phyloP scores from a whole-genome alignment of 2,329 filamentous ascomycete genomes.

The Scolecobasidium constrictum region DNA sequence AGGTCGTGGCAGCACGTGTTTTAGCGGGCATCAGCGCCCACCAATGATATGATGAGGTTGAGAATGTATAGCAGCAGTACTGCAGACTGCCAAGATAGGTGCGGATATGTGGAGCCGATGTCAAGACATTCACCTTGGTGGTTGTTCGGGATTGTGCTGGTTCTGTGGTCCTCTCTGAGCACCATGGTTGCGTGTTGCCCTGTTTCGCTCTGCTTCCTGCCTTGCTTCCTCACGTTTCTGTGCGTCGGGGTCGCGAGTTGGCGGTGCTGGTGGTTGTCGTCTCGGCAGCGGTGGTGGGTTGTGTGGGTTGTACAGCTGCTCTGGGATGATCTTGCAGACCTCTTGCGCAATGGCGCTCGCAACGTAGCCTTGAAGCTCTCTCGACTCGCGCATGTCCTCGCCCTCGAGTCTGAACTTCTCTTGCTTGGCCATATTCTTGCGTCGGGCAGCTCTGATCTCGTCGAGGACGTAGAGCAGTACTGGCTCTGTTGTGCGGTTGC shows the following conservation, averaged over 20 bases:
- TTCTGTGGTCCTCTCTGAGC: constrained; percentile 23
- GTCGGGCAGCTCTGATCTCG: constrained; percentile 77
- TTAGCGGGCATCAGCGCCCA: too few relatives aligned
- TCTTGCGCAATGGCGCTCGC: constrained; percentile 63
- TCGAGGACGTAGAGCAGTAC: constrained; percentile 85
- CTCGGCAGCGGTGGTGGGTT: constrained; percentile 11
- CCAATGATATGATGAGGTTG: too few relatives aligned
- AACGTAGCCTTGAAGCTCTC: constrained; percentile 63
- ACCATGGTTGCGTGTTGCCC: constrained; percentile 24
- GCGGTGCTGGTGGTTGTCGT: constrained; percentile 11
- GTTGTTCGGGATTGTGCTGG: constrained; percentile 27
- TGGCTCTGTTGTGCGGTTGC: constrained; percentile 74
- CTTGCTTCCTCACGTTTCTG: constrained; percentile 36
- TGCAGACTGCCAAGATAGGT: too few relatives aligned
- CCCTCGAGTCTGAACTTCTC: constrained; percentile 72
- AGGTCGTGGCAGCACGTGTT: too few relatives aligned
- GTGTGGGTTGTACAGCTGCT: constrained; percentile 3
- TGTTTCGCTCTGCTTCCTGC: constrained; percentile 22
- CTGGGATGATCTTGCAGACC: constrained; percentile 54
- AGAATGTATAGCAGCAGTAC: too few relatives aligned
- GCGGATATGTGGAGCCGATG: too few relatives aligned
- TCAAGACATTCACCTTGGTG: too few relatives aligned
- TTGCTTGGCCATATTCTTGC: constrained; percentile 75
- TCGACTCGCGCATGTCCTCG: constrained; percentile 66
- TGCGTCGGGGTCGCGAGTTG: constrained; percentile 29